A percentile compares a stretch with the other conserved stretches of the same genome.
Evolutionary conservation across 306 rosid species (phyloP).

Genomic region (Ormosia semicastrata): DNA sequence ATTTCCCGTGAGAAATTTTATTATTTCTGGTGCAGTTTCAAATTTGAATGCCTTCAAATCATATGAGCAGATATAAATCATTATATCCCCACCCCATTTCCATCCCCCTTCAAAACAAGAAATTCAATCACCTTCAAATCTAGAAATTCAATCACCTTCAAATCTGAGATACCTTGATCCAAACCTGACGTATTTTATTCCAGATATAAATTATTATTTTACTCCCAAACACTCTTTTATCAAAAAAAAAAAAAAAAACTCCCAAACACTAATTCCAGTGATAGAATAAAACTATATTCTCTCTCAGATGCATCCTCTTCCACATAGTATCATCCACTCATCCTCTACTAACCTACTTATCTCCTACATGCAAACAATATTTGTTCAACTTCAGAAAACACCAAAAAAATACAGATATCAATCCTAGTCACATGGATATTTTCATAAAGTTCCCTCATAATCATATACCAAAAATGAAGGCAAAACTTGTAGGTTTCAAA

Average conservation of each 20-base stretch:
- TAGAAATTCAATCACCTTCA: background rate
- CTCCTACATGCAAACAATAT: background rate
- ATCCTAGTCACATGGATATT: background rate
- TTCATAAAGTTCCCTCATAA: background rate
- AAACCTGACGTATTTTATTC: background rate
- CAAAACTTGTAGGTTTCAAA: conserved; percentile 4
- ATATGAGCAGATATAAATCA: background rate
- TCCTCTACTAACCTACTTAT: background rate
- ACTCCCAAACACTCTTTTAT: background rate
- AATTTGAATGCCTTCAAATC: background rate
- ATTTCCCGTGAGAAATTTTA: background rate
- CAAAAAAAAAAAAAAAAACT: background rate
- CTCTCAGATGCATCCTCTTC: background rate
- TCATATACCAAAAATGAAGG: conserved; percentile 17
- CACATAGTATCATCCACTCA: background rate
- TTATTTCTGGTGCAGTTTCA: background rate
- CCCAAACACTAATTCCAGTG: background rate
- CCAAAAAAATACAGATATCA: background rate
- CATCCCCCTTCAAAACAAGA: background rate
- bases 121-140: background rate
- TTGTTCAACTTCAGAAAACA: background rate
- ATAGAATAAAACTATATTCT: background rate
- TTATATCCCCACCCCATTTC: background rate
- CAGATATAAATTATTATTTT: background rate
- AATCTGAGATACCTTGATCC: background rate